These are phyloP conservation scores for Iris macrosiphon DNA, from an alignment of 106 monocot species.

Conservation along the genomic window DNA sequence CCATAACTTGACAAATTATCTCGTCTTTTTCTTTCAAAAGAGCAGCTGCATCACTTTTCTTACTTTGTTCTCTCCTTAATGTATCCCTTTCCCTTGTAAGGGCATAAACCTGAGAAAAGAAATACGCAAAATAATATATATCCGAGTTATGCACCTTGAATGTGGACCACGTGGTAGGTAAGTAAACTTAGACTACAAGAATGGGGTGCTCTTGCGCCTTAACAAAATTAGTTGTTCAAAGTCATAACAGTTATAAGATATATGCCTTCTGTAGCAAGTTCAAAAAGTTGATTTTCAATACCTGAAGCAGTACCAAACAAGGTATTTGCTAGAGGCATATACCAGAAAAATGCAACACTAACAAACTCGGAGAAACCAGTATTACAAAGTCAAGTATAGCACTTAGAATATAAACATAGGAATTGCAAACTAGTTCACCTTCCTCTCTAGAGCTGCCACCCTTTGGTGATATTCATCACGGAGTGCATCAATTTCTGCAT, in stretches of 20 bases:
- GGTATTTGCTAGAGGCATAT: neutral
- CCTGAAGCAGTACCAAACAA: neutral
- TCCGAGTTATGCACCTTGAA: no score
- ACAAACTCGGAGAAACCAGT: neutral
- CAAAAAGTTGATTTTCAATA: no score
- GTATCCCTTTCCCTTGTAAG: slow-evolving; percentile 94
- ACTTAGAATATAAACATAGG: neutral
- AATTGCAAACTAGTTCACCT: slow-evolving; percentile 30
- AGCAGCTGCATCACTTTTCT: slow-evolving; percentile 81
- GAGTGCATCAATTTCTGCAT: slow-evolving; percentile 80
- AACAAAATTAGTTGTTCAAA: no score
- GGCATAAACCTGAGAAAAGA: slow-evolving; percentile 72
- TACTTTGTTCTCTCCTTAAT: slow-evolving; percentile 90
- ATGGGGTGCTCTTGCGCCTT: no score
- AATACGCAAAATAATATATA: slow-evolving; percentile 7
- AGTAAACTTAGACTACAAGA: no score
- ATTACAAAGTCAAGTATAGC: neutral
- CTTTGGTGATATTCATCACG: slow-evolving; percentile 93
- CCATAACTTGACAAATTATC: slow-evolving; percentile 98
- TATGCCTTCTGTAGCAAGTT: no score
- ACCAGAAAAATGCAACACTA: neutral
- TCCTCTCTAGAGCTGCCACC: slow-evolving; percentile 87
- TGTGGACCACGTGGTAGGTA: no score
- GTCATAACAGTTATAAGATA: no score
- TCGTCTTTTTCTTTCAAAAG: slow-evolving; percentile 99